A percentile compares a stretch with the other conserved stretches of the same genome.
Conservation (phyloP, 2,329 filamentous ascomycete species). For the Phyllosticta paracitricarpa region DNA sequence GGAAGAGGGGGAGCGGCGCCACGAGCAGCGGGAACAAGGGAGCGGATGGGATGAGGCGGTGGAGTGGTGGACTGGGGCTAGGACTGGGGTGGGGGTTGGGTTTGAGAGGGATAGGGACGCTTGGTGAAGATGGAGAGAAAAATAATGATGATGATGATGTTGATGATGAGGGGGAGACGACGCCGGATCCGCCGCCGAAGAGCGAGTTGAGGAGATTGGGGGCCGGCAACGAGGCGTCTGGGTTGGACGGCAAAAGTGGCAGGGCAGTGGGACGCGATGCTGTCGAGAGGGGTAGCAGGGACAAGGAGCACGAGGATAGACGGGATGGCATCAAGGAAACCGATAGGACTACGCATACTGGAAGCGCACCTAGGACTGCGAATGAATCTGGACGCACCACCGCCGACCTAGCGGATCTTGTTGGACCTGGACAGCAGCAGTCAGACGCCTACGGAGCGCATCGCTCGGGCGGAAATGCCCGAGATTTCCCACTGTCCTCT, state of each 20-base stretch:
- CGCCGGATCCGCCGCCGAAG: neutral
- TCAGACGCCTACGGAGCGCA: no score
- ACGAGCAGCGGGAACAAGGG: no score
- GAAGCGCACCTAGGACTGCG: neutral
- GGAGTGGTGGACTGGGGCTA: neutral
- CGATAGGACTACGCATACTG: neutral
- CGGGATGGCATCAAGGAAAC: neutral
- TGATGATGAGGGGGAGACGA: neutral
- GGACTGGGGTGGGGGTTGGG: neutral
- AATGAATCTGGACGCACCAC: neutral
- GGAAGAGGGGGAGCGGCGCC: neutral
- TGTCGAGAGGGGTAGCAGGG: neutral
- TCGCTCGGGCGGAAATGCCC: no score
- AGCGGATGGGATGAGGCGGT: neutral
- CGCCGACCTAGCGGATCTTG: neutral
- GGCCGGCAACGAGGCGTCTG: neutral
- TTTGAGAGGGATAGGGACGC: neutral
- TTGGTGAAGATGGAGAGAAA: neutral
- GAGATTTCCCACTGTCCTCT: neutral
- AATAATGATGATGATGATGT: neutral
- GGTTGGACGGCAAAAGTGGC: neutral
- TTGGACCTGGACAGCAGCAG: no score
- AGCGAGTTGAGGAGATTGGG: neutral
- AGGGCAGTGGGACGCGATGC: no score
- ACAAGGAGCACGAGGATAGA: neutral